Evolutionary conservation across 352 stramenopile genomes (phyloP).

Genomic region (Pythium guiyangense): DNA sequence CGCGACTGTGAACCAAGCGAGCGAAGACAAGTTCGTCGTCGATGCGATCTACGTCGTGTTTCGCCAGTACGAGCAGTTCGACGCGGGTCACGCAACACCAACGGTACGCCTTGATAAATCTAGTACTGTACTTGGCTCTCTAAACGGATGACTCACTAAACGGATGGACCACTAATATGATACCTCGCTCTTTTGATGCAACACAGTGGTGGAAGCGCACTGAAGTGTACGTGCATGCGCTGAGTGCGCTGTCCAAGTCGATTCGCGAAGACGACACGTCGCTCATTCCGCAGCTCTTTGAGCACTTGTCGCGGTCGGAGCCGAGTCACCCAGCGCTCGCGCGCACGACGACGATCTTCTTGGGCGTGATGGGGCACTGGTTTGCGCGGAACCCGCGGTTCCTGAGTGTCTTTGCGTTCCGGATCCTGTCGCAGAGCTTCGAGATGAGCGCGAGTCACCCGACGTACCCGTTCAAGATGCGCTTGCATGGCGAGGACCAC

Average conservation of each 20-base stretch:
- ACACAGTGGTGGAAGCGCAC: slow-evolving; percentile 64
- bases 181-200: too few species aligned
- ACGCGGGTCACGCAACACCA: slow-evolving; percentile 23
- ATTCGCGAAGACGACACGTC: slow-evolving; percentile 74
- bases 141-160: slow-evolving; percentile 6
- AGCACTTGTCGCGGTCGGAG: slow-evolving; percentile 63
- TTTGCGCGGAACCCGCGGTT: slow-evolving; percentile 63
- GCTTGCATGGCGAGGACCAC: slow-evolving; percentile 48
- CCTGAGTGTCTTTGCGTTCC: slow-evolving; percentile 50
- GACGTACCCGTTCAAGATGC: slow-evolving; percentile 37
- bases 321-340: slow-evolving; percentile 52
- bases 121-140: too few species aligned
- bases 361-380: slow-evolving; percentile 68
- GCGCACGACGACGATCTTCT: slow-evolving; percentile 64
- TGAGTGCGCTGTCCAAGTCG: slow-evolving; percentile 80
- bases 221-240: slow-evolving; percentile 79
- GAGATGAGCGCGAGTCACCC: slow-evolving; percentile 32
- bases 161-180: too few species aligned
- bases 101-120: slow-evolving; percentile 28
- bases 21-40: slow-evolving; percentile 77
- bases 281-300: slow-evolving; percentile 67
- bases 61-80: slow-evolving; percentile 54
- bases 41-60: slow-evolving; percentile 72
- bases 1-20: slow-evolving; percentile 59
- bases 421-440: slow-evolving; percentile 70